These are phyloP conservation scores for Flaveria linearis DNA, from an alignment of 129 eudicot genomes.

Conservation along the genomic window DNA sequence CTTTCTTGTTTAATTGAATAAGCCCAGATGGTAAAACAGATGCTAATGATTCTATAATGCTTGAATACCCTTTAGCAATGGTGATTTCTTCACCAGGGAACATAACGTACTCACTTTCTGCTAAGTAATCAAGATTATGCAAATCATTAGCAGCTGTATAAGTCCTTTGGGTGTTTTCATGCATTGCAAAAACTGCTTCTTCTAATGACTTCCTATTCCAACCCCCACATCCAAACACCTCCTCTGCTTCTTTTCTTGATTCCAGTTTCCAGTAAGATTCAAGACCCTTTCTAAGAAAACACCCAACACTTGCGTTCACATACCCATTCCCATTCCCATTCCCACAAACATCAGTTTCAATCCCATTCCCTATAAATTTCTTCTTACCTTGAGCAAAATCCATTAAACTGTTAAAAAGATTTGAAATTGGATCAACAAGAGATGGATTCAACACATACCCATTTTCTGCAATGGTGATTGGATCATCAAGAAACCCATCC, in stretches of 20 bases:
- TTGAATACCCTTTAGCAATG: slow-evolving; percentile 76
- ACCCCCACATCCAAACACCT: slow-evolving; percentile 30
- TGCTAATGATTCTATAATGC: slow-evolving; percentile 66
- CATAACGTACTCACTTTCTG: slow-evolving; percentile 74
- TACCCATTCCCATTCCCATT: slow-evolving; percentile 13
- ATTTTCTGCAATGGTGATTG: slow-evolving; percentile 66
- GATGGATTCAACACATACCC: slow-evolving; percentile 54
- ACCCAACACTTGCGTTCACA: slow-evolving; percentile 51
- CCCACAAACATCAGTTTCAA: slow-evolving; percentile 22
- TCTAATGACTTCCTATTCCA: slow-evolving; percentile 60
- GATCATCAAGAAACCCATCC: slow-evolving; percentile 62
- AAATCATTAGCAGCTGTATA: slow-evolving; percentile 80
- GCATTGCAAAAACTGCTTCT: slow-evolving; percentile 68
- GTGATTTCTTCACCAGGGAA: slow-evolving; percentile 89
- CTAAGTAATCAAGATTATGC: slow-evolving; percentile 60
- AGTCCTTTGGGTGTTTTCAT: slow-evolving; percentile 77
- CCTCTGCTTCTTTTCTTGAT: slow-evolving; percentile 30
- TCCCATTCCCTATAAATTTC: slow-evolving; percentile 27
- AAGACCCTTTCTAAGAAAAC: slow-evolving; percentile 58
- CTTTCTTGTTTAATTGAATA: slow-evolving; percentile 67
- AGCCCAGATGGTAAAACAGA: slow-evolving; percentile 64
- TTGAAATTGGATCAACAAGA: slow-evolving; percentile 58
- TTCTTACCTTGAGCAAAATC: slow-evolving; percentile 53
- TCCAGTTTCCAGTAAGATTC: slow-evolving; percentile 41
- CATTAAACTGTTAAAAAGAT: slow-evolving; percentile 59